These are phyloP conservation scores for Albugo laibachii DNA, from an alignment of 352 stramenopile genomes.

Conservation along the genomic window DNA sequence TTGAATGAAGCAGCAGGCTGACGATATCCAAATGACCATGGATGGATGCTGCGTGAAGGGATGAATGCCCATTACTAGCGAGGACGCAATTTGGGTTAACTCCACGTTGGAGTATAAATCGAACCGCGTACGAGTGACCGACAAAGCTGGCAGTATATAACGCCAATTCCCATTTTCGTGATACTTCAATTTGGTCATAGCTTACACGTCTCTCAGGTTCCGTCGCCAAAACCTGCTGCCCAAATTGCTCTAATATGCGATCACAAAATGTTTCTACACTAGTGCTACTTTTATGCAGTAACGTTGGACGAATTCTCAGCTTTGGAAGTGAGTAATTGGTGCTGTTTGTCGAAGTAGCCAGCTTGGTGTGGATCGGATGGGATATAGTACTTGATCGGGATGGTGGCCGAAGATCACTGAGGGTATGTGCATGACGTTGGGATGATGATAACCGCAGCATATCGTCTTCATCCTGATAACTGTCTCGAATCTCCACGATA, in stretches of 20 bases:
- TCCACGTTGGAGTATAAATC: conserved; percentile 20
- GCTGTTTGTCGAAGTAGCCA: not conserved
- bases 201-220: not conserved
- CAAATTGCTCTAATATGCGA: not conserved
- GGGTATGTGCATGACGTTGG: no score
- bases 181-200: conserved; percentile 6
- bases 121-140: conserved; percentile 21
- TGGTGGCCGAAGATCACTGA: no score
- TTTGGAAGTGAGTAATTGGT: not conserved
- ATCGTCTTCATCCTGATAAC: no score
- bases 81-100: conserved; percentile 20
- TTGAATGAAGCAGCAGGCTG: conserved; percentile 18
- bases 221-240: conserved; percentile 11
- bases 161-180: conserved; percentile 26
- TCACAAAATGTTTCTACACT: not conserved
- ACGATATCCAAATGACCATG: conserved; percentile 25
- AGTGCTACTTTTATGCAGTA: not conserved
- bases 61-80: conserved; percentile 13
- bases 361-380: not conserved
- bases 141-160: conserved; percentile 28
- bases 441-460: no score
- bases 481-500: no score
- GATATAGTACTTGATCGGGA: no score
- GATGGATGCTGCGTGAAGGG: conserved; percentile 25
- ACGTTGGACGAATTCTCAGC: not conserved